Percentiles rank a stretch among this genome's conserved stretches.
Evolutionary conservation across 2,329 filamentous ascomycete genomes (phyloP).

Genomic region (Macroventuria anomochaeta): DNA sequence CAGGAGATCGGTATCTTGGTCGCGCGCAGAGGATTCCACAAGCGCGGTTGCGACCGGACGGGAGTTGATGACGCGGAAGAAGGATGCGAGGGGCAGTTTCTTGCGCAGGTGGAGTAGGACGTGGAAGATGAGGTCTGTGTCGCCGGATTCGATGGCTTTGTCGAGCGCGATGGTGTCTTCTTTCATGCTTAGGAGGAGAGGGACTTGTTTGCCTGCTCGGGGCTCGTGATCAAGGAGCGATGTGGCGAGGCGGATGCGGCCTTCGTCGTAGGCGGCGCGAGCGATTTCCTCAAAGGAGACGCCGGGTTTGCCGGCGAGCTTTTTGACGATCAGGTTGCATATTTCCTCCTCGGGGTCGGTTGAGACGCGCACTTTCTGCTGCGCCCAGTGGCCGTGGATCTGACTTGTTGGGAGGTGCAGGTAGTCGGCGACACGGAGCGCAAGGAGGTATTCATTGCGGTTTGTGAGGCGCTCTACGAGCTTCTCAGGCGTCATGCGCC

Average conservation of each 20-base stretch:
- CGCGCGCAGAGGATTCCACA: constrained; percentile 81
- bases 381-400: constrained; percentile 97
- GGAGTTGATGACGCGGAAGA: constrained; percentile 89
- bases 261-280: constrained; percentile 91
- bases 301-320: constrained; percentile 83
- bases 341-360: constrained; percentile 87
- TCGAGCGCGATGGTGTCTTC: constrained; percentile 94
- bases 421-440: constrained; percentile 86
- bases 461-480: constrained; percentile 87
- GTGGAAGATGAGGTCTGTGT: constrained; percentile 89
- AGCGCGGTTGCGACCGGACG: constrained; percentile 86
- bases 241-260: constrained; percentile 84
- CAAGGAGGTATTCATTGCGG: constrained; percentile 88
- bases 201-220: constrained; percentile 93
- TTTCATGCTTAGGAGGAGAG: constrained; percentile 90
- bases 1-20: constrained; percentile 80
- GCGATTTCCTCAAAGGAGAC: constrained; percentile 97
- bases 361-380: constrained; percentile 86
- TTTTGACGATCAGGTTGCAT: constrained; percentile 84
- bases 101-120: constrained; percentile 88
- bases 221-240: constrained; percentile 92
- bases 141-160: constrained; percentile 94
- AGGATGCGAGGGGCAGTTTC: constrained; percentile 86
- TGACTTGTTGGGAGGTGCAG: constrained; percentile 83
- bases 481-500: constrained; percentile 85